Evolutionary conservation across 1,284 basidiomycete genomes (phyloP).

Genomic region (Rhizopogon parksii): DNA sequence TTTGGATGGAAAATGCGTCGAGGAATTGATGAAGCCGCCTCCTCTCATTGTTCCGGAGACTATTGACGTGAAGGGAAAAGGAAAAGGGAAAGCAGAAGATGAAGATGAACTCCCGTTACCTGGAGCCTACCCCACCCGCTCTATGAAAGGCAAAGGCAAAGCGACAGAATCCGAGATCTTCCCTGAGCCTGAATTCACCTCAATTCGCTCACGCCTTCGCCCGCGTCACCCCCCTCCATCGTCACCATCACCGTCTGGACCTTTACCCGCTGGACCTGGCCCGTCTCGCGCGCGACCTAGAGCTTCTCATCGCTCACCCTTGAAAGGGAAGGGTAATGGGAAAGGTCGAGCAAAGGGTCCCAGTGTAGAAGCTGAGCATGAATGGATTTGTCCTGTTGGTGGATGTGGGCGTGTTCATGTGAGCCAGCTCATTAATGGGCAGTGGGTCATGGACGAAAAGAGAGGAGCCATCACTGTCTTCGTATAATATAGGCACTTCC

Average conservation of each 20-base stretch:
- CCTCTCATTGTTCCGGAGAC: conserved; percentile 1
- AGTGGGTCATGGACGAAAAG: conserved; percentile 41
- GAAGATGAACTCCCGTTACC: background rate
- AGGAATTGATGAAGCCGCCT: conserved; percentile 44
- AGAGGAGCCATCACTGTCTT: conserved; percentile 44
- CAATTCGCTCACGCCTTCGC: conserved; percentile 52
- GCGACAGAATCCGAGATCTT: conserved; percentile 19
- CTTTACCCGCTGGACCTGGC: conserved; percentile 12
- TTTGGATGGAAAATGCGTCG: conserved; percentile 67
- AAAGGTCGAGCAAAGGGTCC: conserved; percentile 33
- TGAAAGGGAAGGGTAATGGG: conserved; percentile 23
- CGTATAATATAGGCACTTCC: conserved; percentile 26
- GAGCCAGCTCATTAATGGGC: conserved; percentile 47
- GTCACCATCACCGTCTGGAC: conserved; percentile 2
- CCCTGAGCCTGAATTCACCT: conserved; percentile 14
- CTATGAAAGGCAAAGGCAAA: conserved; percentile 25
- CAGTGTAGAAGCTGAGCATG: conserved; percentile 40
- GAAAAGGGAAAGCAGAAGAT: conserved; percentile 23
- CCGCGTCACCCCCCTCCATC: conserved; percentile 27
- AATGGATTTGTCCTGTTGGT: conserved; percentile 60
- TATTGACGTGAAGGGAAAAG: conserved; percentile 32
- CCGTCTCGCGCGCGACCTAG: conserved; percentile 3
- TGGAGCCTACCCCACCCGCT: background rate
- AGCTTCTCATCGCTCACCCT: conserved; percentile 8
- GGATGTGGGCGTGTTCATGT: conserved; percentile 47